phyloP scores from a whole-genome alignment of 345 rosid genomes.

The Citrus inodora region DNA sequence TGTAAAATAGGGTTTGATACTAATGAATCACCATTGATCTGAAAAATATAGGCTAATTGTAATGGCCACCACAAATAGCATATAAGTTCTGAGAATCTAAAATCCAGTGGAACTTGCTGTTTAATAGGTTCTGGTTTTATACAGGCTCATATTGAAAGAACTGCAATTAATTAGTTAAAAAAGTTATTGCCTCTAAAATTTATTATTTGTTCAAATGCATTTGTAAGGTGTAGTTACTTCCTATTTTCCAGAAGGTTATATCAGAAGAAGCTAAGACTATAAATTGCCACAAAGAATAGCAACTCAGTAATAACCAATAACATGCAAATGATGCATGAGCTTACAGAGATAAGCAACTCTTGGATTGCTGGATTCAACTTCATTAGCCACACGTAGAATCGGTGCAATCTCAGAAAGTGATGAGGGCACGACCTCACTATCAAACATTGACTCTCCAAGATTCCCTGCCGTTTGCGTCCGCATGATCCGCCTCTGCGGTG shows the following conservation, averaged over 20 bases:
- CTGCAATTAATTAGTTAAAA: background rate
- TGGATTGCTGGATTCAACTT: constrained; percentile 83
- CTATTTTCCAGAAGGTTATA: background rate
- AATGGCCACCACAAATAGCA: background rate
- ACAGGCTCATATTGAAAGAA: background rate
- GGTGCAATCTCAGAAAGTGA: constrained; percentile 94
- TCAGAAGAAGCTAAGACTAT: background rate
- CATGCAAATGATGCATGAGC: constrained; percentile 7
- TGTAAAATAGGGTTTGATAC: background rate
- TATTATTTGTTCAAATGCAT: background rate
- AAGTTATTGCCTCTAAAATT: background rate
- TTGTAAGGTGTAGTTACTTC: background rate
- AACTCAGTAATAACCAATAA: background rate
- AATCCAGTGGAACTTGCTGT: background rate
- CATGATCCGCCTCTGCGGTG: constrained; percentile 50
- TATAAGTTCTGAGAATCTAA: background rate
- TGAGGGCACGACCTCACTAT: constrained; percentile 98
- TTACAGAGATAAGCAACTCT: constrained; percentile 98
- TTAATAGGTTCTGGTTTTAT: background rate
- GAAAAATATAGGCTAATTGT: background rate
- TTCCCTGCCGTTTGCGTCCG: constrained; percentile 95
- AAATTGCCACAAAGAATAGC: background rate
- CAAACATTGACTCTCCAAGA: constrained; percentile 82
- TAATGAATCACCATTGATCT: background rate
- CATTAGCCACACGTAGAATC: constrained; percentile 99